Base-by-base conservation (phyloP, 768 basidiomycete species). In the Russula dissimulans region DNA sequence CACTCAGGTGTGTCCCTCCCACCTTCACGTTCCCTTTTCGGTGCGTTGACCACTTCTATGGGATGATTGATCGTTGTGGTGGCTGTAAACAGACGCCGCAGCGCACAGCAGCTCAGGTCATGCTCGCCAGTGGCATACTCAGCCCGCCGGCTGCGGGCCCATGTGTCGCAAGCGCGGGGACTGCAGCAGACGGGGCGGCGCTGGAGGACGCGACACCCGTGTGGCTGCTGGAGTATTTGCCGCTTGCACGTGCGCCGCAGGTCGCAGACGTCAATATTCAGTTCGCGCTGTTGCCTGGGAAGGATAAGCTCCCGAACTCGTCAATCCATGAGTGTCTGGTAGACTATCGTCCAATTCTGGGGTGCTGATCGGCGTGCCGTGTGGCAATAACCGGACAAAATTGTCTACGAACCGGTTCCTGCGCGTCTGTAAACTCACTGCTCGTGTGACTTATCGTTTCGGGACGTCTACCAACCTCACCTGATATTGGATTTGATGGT, bases 171-270 rank as follows among this genome's bases (percentile, higher is more conserved):
- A 78, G 77, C 38, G 80, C 83, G 8, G 82, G 76, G 55, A 76
- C 76, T 3, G 6, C 15, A 15, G 31, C 4, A 1, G 86, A 87
- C 57, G 66, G 75, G 56, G 71, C 74, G 43, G 62, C 70, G 14
- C 75, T 97, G 39, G 94, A 97, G 72, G 81, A 84, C 67, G 78
- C 75, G 42, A 83, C 91, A 77, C 95, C 95, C 3, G 68, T 85
- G 65, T 98, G 95, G 95, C 74, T 97, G 51, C 74, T 92, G 53
- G 91, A 97, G 70, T 95, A 87, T 67, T 73, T 97, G 42, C 77
- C 97, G 41, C 72, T 83, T 14, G 87, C 88, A 65, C 84, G 81
- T 68, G 73, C 78, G 56, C 73, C 80, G 14, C 65, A 78, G 31
- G 67, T 77, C 0, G 80, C 83, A 15, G 76, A 77, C 12, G 75